Percentiles rank a stretch among this genome's conserved stretches.
Conservation (phyloP, 495 filamentous ascomycete species). For the Physcia stellaris region DNA sequence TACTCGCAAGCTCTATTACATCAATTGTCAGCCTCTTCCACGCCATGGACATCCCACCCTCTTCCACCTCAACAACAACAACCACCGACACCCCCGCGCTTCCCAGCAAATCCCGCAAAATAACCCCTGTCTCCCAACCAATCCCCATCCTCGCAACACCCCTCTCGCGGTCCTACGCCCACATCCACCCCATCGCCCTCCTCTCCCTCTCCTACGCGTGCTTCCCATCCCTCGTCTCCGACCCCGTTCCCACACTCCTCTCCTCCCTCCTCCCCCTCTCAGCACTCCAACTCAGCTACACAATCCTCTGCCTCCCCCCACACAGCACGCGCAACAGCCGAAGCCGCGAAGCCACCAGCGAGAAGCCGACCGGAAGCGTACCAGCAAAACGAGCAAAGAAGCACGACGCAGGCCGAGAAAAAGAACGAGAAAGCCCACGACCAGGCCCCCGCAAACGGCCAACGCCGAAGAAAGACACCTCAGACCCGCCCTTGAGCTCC, state of each 20-base stretch:
- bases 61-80: conserved; percentile 16
- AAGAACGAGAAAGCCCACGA: too few relatives aligned
- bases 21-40: too few relatives aligned
- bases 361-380: conserved; percentile 8
- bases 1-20: too few relatives aligned
- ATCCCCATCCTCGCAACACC: conserved; percentile 34
- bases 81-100: conserved; percentile 11
- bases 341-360: conserved; percentile 13
- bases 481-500: too few relatives aligned
- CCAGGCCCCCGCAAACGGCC: too few relatives aligned
- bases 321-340: conserved; percentile 25
- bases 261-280: conserved; percentile 46
- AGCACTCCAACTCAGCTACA: conserved; percentile 53
- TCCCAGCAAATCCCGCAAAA: conserved; percentile 8
- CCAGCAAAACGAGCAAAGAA: conserved; percentile 17
- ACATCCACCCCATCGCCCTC: conserved; percentile 53
- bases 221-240: conserved; percentile 53
- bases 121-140: conserved; percentile 14
- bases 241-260: conserved; percentile 55
- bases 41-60: too few relatives aligned
- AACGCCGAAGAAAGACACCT: too few relatives aligned
- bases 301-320: conserved; percentile 57
- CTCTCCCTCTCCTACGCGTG: conserved; percentile 42
- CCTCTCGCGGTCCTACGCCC: conserved; percentile 35
- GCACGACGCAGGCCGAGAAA: too few relatives aligned